These are phyloP conservation scores for Phytophthora kernoviae DNA, from an alignment of 352 stramenopile species.

Conservation along the genomic window DNA sequence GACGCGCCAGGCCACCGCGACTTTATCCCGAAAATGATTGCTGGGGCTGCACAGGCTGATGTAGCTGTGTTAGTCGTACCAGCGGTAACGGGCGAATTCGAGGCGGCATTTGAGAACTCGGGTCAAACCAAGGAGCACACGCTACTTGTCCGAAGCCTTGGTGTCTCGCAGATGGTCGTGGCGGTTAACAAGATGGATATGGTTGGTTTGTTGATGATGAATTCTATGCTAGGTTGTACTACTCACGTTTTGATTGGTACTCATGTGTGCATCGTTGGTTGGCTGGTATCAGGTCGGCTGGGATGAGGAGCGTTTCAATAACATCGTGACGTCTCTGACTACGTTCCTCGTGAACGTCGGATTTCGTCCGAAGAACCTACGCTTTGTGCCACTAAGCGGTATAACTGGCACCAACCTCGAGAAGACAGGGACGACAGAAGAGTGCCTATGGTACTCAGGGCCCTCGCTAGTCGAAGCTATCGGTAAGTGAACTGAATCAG, in stretches of 20 bases:
- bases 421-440: slow-evolving; percentile 45
- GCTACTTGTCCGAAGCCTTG: slow-evolving; percentile 92
- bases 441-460: slow-evolving; percentile 79
- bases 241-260: background rate
- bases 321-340: slow-evolving; percentile 74
- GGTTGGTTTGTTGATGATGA: slow-evolving; percentile 30
- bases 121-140: slow-evolving; percentile 99
- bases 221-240: background rate
- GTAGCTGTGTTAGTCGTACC: slow-evolving; percentile 95
- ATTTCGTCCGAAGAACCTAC: slow-evolving; percentile 82
- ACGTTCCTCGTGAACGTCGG: slow-evolving; percentile 76
- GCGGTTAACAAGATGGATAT: slow-evolving; percentile 99
- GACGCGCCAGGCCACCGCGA: slow-evolving; percentile 97
- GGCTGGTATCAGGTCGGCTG: slow-evolving; percentile 44
- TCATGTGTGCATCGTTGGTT: slow-evolving; percentile 9
- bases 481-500: slow-evolving; percentile 32
- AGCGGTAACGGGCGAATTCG: slow-evolving; percentile 94
- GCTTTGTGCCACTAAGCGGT: slow-evolving; percentile 88
- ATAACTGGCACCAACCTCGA: slow-evolving; percentile 87
- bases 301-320: slow-evolving; percentile 81
- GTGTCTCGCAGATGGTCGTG: slow-evolving; percentile 95
- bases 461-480: slow-evolving; percentile 85
- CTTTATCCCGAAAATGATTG: slow-evolving; percentile 99
- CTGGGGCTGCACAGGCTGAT: slow-evolving; percentile 91
- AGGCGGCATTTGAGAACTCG: slow-evolving; percentile 93